Evolutionary conservation across 2,329 filamentous ascomycete genomes (phyloP).

Genomic region (Botryotinia convoluta): DNA sequence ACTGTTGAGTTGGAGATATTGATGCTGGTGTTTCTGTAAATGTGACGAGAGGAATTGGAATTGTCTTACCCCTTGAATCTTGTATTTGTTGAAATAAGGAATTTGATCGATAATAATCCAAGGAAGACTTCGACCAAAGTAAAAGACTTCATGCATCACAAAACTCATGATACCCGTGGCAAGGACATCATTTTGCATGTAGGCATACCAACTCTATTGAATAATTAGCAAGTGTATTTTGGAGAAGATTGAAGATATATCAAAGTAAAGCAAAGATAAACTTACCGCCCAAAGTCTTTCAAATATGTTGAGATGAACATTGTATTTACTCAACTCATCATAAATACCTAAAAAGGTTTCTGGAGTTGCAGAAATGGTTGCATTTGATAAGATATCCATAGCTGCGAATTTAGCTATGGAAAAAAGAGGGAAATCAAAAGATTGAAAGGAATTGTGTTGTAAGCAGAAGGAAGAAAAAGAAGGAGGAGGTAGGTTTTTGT

Average conservation of each 20-base stretch:
- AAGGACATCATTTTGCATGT: conserved; percentile 95
- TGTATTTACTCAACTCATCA: conserved; percentile 66
- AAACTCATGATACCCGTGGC: conserved; percentile 98
- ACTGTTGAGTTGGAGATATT: not conserved
- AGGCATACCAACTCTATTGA: conserved; percentile 80
- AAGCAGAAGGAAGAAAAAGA: not conserved
- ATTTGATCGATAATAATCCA: conserved; percentile 92
- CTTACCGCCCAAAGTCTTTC: conserved; percentile 86
- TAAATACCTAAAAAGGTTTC: conserved; percentile 54
- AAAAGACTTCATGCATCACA: conserved; percentile 87
- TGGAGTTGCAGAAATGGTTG: conserved; percentile 32
- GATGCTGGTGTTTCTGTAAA: not conserved
- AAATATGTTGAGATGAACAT: conserved; percentile 75
- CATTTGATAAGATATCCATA: conserved; percentile 30
- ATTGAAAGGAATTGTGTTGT: not conserved
- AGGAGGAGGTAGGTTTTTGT: not conserved
- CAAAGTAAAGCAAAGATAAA: conserved; percentile 27
- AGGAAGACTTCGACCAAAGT: conserved; percentile 84
- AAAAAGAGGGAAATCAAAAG: not conserved
- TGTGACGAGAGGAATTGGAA: not conserved
- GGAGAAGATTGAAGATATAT: not conserved
- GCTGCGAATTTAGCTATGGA: conserved; percentile 22
- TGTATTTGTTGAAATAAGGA: conserved; percentile 86
- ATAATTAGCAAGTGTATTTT: conserved; percentile 25
- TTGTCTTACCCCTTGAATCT: conserved; percentile 67